A percentile compares a stretch with the other conserved stretches of the same genome.
phyloP scores from a whole-genome alignment of 2,329 filamentous ascomycete genomes.

The Rhexocercosporidium sp. region DNA sequence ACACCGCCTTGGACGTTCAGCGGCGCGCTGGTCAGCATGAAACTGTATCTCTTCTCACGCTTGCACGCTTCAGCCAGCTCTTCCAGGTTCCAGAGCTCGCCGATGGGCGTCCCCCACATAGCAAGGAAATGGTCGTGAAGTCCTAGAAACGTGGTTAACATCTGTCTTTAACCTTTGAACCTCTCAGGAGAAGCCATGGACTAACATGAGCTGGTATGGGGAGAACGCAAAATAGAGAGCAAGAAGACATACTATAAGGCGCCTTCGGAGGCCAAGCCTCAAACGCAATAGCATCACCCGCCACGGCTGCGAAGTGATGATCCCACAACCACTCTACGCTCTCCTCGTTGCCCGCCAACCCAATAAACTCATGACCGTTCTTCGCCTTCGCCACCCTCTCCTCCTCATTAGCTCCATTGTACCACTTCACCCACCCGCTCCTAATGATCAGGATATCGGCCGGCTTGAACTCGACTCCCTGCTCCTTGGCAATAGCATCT shows the following conservation, averaged over 20 bases:
- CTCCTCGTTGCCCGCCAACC: constrained; percentile 30
- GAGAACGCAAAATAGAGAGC: background rate
- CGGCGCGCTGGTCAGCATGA: constrained; percentile 66
- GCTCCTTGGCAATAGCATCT: constrained; percentile 49
- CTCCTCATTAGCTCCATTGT: constrained; percentile 37
- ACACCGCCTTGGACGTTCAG: constrained; percentile 49
- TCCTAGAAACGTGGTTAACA: constrained; percentile 15
- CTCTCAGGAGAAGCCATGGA: background rate
- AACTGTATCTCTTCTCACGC: constrained; percentile 58
- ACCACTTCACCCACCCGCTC: constrained; percentile 49
- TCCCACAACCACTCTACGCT: constrained; percentile 40
- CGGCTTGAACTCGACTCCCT: constrained; percentile 51
- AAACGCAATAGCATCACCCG: constrained; percentile 37
- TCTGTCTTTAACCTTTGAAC: background rate
- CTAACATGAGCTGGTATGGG: too few species aligned
- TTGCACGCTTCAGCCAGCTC: constrained; percentile 51
- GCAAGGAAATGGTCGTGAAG: constrained; percentile 40
- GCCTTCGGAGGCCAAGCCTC: constrained; percentile 37
- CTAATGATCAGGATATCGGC: constrained; percentile 57
- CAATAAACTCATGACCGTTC: constrained; percentile 27
- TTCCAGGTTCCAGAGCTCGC: constrained; percentile 41
- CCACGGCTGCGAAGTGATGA: constrained; percentile 39
- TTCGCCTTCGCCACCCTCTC: constrained; percentile 19
- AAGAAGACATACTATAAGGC: constrained; percentile 18
- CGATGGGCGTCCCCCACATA: constrained; percentile 38